phyloP scores from a whole-genome alignment of 1,284 basidiomycete species.

The Dichomitus squalens region DNA sequence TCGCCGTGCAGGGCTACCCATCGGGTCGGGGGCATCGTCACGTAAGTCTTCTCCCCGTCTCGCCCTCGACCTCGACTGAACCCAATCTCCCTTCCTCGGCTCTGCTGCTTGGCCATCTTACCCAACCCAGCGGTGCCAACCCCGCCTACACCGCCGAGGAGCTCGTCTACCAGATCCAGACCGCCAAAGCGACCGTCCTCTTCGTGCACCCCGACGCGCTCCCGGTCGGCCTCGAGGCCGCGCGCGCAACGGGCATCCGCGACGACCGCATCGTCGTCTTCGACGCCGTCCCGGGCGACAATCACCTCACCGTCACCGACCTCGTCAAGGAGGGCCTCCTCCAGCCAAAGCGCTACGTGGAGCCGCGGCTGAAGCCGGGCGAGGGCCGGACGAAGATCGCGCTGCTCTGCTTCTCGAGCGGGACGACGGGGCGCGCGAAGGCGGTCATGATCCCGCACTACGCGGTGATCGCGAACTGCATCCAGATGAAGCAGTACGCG shows the following conservation, averaged over 20 bases:
- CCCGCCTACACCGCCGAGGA: slow-evolving; percentile 72
- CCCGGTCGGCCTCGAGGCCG: slow-evolving; percentile 51
- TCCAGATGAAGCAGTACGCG: slow-evolving; percentile 59
- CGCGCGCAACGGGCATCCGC: slow-evolving; percentile 53
- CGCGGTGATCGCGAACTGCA: slow-evolving; percentile 65
- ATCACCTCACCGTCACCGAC: slow-evolving; percentile 47
- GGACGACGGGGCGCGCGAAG: slow-evolving; percentile 85
- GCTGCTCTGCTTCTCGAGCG: slow-evolving; percentile 78
- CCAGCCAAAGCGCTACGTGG: slow-evolving; percentile 45
- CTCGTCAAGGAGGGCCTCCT: slow-evolving; percentile 56
- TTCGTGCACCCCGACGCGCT: slow-evolving; percentile 60
- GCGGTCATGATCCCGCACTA: slow-evolving; percentile 35
- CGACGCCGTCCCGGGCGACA: slow-evolving; percentile 28
- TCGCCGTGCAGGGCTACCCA: slow-evolving; percentile 56
- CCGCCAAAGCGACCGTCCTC: slow-evolving; percentile 57
- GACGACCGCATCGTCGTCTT: slow-evolving; percentile 58
- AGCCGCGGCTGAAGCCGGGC: slow-evolving; percentile 54
- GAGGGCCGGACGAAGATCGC: slow-evolving; percentile 73
- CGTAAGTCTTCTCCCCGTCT: slow-evolving; percentile 36
- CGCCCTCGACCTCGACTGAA: slow-evolving; percentile 26
- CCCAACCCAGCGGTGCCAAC: slow-evolving; percentile 51
- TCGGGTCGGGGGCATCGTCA: slow-evolving; percentile 67
- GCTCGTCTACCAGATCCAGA: slow-evolving; percentile 60
- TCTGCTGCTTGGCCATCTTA: background rate
- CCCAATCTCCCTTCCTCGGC: slow-evolving; percentile 24